Base-by-base conservation (phyloP, 2,329 filamentous ascomycete genomes). In the Colletotrichum tropicicola region DNA sequence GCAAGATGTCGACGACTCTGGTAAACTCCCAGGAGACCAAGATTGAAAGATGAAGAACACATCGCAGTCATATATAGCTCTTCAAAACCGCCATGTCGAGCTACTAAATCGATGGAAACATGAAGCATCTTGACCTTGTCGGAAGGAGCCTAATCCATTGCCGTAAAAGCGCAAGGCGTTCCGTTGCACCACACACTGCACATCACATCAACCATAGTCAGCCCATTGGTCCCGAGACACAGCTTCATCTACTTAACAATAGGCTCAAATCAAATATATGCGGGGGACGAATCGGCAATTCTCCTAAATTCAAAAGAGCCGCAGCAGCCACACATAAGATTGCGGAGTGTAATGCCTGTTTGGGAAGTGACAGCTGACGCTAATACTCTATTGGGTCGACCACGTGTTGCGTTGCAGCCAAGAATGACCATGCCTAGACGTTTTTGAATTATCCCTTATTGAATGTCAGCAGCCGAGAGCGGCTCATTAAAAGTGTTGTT, bases 201-300 rank as follows among this genome's bases (percentile, higher is more conserved):
- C n/a, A n/a, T 28, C 58, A 45, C 23, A 27, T 44, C 13, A 15
- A 15, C 7, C 21, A 6, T 21, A 5, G 15, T 37, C 19, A 19
- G 19, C 58, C 25, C 7, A 62, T 62, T 65, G 49, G 58, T 13
- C 21, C 9, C 12, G 12, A 13, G n/a, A n/a, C n/a, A 15, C 10
- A 2, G 13, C 4, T 23, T 62, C 43, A 62, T 65, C 28, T 45
- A 37, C 4, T 15, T 28, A 13, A 30, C 5, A 45, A 65, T 23
- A 65, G 62, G 57, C 57, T 65, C 44, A 65, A 65, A 3, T 51
- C n/a, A 6, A 28, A 4, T 5, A n/a, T 3, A 39, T 25, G 49
- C 58, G 57, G 58, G 56, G 45, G 51, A 41, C 43, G 5, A 23
- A 21, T 23, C 49, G 49, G 57, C 57, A 56, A 37, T 51, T 8